phyloP scores from a whole-genome alignment of 352 stramenopile species.

The Phytopythium sindhum region DNA sequence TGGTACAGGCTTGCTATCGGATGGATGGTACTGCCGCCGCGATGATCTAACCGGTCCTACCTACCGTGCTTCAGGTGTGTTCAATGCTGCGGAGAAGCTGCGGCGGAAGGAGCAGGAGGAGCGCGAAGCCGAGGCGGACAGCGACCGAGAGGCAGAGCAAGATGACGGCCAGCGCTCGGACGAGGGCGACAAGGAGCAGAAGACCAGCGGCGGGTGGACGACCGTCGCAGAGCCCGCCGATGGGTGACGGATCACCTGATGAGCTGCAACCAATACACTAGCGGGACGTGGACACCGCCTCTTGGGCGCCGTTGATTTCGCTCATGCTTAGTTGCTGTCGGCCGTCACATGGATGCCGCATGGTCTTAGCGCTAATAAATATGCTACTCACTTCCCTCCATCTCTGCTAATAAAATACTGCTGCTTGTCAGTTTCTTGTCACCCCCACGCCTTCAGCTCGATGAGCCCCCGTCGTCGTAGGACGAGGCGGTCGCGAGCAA shows the following conservation, averaged over 20 bases:
- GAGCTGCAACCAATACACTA: background rate
- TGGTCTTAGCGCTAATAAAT: background rate
- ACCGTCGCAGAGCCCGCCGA: background rate
- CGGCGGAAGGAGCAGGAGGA: slow-evolving; percentile 39
- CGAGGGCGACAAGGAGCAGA: background rate
- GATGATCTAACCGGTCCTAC: background rate
- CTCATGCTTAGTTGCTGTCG: background rate
- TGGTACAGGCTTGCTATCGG: slow-evolving; percentile 22
- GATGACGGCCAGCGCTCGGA: background rate
- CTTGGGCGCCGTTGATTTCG: background rate
- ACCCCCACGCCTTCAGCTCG: background rate
- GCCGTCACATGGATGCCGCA: background rate
- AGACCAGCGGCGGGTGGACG: slow-evolving; percentile 5
- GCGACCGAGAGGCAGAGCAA: background rate
- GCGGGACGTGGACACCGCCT: no score
- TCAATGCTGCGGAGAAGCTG: slow-evolving; percentile 88
- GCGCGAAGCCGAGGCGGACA: slow-evolving; percentile 14
- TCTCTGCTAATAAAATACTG: background rate
- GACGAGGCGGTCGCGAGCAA: slow-evolving; percentile 19
- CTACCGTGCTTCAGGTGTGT: slow-evolving; percentile 49
- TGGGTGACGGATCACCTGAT: no score
- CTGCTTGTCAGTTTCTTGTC: background rate
- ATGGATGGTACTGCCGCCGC: background rate
- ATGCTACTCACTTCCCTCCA: background rate
- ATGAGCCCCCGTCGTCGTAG: background rate